Conservation (phyloP, 495 filamentous ascomycete genomes). For the Staphylotrichum tortipilum region DNA sequence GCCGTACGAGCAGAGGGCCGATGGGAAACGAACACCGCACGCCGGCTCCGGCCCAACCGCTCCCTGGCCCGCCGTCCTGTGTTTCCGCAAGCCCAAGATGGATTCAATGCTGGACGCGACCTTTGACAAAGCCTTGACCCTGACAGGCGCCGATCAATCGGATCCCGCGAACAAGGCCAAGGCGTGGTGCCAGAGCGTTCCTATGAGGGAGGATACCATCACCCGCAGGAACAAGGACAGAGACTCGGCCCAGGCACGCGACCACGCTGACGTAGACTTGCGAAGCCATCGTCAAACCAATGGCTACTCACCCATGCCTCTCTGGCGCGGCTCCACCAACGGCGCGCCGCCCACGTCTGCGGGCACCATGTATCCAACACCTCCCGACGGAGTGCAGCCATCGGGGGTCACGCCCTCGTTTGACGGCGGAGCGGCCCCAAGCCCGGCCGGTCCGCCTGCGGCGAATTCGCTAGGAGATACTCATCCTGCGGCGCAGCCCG, state of each 20-base stretch:
- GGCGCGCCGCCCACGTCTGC: conserved; percentile 42
- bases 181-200: conserved; percentile 51
- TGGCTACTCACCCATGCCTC: conserved; percentile 34
- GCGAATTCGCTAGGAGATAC: conserved; percentile 16
- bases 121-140: conserved; percentile 10
- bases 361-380: conserved; percentile 76
- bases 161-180: conserved; percentile 63
- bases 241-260: conserved; percentile 38
- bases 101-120: conserved; percentile 11
- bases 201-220: conserved; percentile 39
- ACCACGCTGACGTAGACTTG: conserved; percentile 31
- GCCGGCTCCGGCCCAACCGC: conserved; percentile 26
- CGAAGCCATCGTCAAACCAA: conserved; percentile 22
- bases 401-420: conserved; percentile 40
- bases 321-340: conserved; percentile 41
- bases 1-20: conserved; percentile 31
- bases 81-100: conserved; percentile 36
- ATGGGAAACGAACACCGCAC: conserved; percentile 35
- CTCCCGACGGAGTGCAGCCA: conserved; percentile 62
- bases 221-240: conserved; percentile 46
- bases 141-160: conserved; percentile 17
- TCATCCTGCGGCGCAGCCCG: conserved; percentile 19
- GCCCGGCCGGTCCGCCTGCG: conserved; percentile 34
- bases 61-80: conserved; percentile 43
- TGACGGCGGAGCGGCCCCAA: conserved; percentile 35